Evolutionary conservation across 139 green algal genomes (phyloP), one percentile per base, ranked within the genome.

Genomic region (Coelastrella sp.): DNA sequence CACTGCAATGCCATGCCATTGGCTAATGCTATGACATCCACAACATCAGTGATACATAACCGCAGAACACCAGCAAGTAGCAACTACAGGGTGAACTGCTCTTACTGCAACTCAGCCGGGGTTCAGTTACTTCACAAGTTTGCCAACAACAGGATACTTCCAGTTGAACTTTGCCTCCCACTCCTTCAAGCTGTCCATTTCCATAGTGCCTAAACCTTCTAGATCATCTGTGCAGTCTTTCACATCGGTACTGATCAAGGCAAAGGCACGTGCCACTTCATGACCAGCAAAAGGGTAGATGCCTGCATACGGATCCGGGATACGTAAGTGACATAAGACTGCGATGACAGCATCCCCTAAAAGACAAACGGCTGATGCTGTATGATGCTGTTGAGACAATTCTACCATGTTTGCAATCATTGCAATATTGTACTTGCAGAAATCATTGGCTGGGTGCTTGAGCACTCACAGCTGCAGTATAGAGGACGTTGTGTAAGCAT

Each of bases 261-360:
- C 95, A 60, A 98, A 91, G 1, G 95, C 95, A 0, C 93, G 89
- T 0, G 95, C 94, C 32, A 93, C 94, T 87, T 98, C 94, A 32
- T 87, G 86, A 32, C 95, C 95, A 1, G 92, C 95, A 91, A 98
- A 98, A 1, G 94, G 94, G 85, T 98, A 98, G n/a, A 94, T 87
- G 15, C 90, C 90, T 93, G 85, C 38, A 79, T 0, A 6, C n/a
- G 48, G 25, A 32, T 21, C 82, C 34, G 5, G 21, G 8, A 27
- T 57, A 57, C 17, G 48, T 15, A 2, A 57, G 48, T 57, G 48
- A 57, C 48, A 23, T n/a, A n/a, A n/a, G n/a, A n/a, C n/a, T n/a
- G n/a, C n/a, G n/a, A n/a, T n/a, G n/a, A n/a, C n/a, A n/a, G n/a
- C n/a, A n/a, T n/a, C n/a, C n/a, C n/a, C n/a, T n/a, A n/a, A n/a